Evolutionary conservation across 306 rosid genomes (phyloP), one percentile per base, ranked within the genome.

Genomic region (Cucumis sativus): DNA sequence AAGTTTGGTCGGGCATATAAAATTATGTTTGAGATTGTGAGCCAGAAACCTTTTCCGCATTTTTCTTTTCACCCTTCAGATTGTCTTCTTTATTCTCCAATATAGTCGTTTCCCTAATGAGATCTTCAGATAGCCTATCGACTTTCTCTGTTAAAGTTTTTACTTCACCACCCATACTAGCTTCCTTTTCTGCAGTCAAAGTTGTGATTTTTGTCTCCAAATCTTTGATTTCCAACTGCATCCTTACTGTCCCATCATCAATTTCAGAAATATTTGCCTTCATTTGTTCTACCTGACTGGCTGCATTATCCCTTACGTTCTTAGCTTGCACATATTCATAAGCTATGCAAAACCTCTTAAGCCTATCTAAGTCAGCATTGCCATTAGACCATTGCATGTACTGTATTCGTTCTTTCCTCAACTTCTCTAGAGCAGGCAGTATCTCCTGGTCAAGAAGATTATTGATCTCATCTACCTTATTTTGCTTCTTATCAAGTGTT

Each of bases 301-400:
- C 85, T 14, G 99, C 99, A 82, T 75, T 86, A 71, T 88, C 97
- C 81, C 87, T 90, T 21, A 95, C 84, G 79, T 91, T 85, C 82
- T 92, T 92, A 0, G 97, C 97, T 80, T 87, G 93, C 78, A 88
- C 90, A 83, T 81, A 95, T 74, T 95, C 97, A 62, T 79, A 87
- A 66, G 98, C 97, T 80, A 92, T 73, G 83, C 97, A 92, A 80
- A 90, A 95, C 80, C 98, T 90, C 78, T 88, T 89, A 60, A 95
- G 83, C 81, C 93, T 86, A 86, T 95, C 99, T 80, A 95, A 88
- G 47, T 95, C 99, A 18, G 99, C 92, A 82, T 87, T 90, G 28
- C 99, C 97, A 87, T 92, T 95, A 23, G 99, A 92, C 99, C 97
- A 95, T 74, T 92, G 97, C 99, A 95, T 95, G 79, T 95, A 92